Evolutionary conservation across 148 eudicot species (phyloP).

Genomic region (Fagopyrum homotropicum): DNA sequence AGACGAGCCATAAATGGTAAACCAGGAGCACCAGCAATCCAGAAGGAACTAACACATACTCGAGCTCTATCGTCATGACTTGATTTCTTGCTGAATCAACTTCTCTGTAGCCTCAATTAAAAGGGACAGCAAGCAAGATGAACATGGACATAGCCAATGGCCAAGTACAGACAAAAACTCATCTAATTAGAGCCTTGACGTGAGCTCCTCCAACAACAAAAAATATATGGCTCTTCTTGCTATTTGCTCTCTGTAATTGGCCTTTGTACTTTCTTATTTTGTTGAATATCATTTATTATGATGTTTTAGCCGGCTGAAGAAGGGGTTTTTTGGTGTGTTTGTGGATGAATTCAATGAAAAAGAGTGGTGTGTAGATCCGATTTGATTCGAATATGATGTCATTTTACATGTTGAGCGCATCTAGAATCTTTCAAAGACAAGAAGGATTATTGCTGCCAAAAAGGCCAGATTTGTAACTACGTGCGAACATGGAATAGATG

Average conservation of each 20-base stretch:
- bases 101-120: background rate
- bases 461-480: background rate
- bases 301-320: background rate
- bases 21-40: constrained; percentile 14
- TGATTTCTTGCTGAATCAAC: background rate
- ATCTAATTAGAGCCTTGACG: background rate
- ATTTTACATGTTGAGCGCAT: background rate
- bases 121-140: background rate
- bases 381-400: background rate
- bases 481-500: background rate
- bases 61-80: background rate
- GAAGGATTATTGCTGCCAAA: background rate
- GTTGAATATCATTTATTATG: background rate
- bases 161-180: background rate
- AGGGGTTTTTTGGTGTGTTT: background rate
- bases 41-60: constrained; percentile 13
- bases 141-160: constrained; percentile 5
- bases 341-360: constrained; percentile 2
- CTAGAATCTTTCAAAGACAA: background rate
- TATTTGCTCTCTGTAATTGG: no score
- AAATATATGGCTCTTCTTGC: background rate
- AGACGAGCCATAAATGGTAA: constrained; percentile 13
- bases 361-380: background rate
- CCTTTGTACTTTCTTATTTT: no score
- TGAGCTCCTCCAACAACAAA: background rate